A percentile compares a stretch with the other conserved stretches of the same genome.
Conservation (phyloP, 2,329 filamentous ascomycete species). For the Uncinocarpus reesii region DNA sequence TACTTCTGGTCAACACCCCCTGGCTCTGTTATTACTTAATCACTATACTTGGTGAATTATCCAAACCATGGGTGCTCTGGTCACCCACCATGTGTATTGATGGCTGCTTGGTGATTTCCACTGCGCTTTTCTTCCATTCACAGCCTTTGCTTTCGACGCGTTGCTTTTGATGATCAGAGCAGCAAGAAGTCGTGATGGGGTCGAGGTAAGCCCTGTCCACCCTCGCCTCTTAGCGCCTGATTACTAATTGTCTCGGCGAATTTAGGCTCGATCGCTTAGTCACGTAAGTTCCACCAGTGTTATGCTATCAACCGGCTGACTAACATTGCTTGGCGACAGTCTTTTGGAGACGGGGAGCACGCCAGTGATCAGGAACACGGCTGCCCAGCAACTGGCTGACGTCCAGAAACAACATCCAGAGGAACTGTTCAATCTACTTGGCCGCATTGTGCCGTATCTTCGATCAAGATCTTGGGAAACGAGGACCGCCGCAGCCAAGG, state of each 20-base stretch:
- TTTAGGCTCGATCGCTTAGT: conserved; percentile 69
- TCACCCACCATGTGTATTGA: background rate
- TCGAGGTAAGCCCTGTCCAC: conserved; percentile 11
- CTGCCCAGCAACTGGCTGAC: conserved; percentile 90
- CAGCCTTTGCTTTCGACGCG: conserved; percentile 18
- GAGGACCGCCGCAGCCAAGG: conserved; percentile 81
- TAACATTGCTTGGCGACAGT: conserved; percentile 39
- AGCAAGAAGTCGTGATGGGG: conserved; percentile 11
- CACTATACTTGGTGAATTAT: too few relatives aligned
- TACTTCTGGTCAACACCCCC: background rate
- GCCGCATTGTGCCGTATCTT: conserved; percentile 87
- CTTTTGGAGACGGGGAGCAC: conserved; percentile 97
- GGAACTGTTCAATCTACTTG: conserved; percentile 90
- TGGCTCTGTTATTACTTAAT: conserved; percentile 5
- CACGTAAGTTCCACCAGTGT: conserved; percentile 52
- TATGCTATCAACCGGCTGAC: too few relatives aligned
- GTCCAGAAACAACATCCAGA: conserved; percentile 97
- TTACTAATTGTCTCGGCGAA: conserved; percentile 10
- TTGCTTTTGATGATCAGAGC: conserved; percentile 10
- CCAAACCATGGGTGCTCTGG: too few relatives aligned
- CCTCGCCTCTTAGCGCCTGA: conserved; percentile 5
- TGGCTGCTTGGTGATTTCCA: background rate
- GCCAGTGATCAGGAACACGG: conserved; percentile 88
- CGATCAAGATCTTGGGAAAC: conserved; percentile 97
- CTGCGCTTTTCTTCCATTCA: background rate